Percentiles rank a stretch among this genome's conserved stretches.
Conservation (phyloP, 1,284 basidiomycete genomes). For the Malassezia dermatis region DNA sequence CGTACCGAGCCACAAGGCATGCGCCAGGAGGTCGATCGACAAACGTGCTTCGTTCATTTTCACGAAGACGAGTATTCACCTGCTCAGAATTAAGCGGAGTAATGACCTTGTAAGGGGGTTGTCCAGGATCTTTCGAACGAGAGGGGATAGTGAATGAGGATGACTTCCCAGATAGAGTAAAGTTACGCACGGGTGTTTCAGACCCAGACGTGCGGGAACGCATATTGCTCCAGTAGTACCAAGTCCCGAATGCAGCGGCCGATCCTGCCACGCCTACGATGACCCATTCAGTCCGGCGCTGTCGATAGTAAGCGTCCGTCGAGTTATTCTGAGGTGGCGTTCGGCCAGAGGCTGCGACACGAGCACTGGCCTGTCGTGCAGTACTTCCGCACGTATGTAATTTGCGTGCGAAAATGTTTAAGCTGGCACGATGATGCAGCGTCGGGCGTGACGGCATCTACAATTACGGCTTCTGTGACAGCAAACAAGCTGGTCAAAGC, state of each 20-base stretch:
- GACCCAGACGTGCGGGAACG: slow-evolving; percentile 20
- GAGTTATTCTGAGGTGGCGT: background rate
- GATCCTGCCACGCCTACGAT: slow-evolving; percentile 41
- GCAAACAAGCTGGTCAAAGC: slow-evolving; percentile 18
- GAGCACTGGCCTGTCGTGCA: background rate
- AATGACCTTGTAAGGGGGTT: slow-evolving; percentile 33
- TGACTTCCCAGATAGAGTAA: slow-evolving; percentile 13
- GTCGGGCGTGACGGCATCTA: background rate
- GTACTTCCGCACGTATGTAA: background rate
- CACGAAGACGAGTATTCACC: slow-evolving; percentile 35
- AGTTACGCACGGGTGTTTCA: slow-evolving; percentile 19
- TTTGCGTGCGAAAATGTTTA: background rate
- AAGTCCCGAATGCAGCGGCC: slow-evolving; percentile 39
- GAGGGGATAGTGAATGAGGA: slow-evolving; percentile 38
- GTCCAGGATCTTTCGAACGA: slow-evolving; percentile 23
- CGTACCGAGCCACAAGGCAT: slow-evolving; percentile 41
- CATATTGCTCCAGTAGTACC: slow-evolving; percentile 43
- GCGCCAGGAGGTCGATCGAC: slow-evolving; percentile 35
- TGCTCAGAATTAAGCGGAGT: slow-evolving; percentile 32
- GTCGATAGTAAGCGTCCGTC: slow-evolving; percentile 26
- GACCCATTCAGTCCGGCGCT: slow-evolving; percentile 40
- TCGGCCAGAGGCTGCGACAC: background rate
- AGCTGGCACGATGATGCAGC: background rate
- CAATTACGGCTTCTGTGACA: slow-evolving; percentile 2
- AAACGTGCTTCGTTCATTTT: slow-evolving; percentile 35